Conservation (phyloP, 176 grass and related monocot species). For the Aegilops sharonensis region DNA sequence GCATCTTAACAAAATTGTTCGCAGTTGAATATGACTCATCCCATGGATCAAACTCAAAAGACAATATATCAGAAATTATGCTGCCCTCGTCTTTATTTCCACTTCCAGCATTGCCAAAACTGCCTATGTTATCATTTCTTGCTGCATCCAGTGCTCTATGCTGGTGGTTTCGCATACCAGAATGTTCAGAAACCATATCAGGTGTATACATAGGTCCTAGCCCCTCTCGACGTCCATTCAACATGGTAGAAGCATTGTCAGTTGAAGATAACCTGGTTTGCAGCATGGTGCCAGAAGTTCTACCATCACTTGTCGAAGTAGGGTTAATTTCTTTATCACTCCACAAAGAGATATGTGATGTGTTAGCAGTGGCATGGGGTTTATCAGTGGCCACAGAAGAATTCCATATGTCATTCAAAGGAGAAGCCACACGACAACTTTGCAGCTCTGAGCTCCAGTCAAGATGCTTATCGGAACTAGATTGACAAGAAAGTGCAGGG, state of each 20-base stretch:
- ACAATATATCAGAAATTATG: conserved; percentile 87
- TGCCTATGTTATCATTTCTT: conserved; percentile 39
- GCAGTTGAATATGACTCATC: conserved; percentile 61
- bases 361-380: conserved; percentile 3
- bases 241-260: conserved; percentile 21
- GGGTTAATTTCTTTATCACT: conserved; percentile 30
- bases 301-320: conserved; percentile 10
- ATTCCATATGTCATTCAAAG: conserved; percentile 25
- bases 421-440: conserved; percentile 17
- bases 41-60: conserved; percentile 93
- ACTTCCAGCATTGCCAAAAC: conserved; percentile 53
- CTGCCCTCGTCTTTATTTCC: conserved; percentile 81
- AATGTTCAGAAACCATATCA: conserved; percentile 40
- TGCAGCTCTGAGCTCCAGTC: conserved; percentile 41
- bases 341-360: conserved; percentile 30
- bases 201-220: conserved; percentile 33
- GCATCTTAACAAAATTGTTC: conserved; percentile 66
- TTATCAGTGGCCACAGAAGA: conserved; percentile 22
- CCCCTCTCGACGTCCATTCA: conserved; percentile 41
- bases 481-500: conserved; percentile 16
- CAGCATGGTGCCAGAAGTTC: conserved; percentile 30
- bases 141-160: conserved; percentile 29
- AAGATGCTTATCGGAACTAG: conserved; percentile 40
- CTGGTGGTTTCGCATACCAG: conserved; percentile 30
- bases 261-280: conserved; percentile 25